Conservation (phyloP, 768 basidiomycete genomes). For the Lactarius deliciosus region DNA sequence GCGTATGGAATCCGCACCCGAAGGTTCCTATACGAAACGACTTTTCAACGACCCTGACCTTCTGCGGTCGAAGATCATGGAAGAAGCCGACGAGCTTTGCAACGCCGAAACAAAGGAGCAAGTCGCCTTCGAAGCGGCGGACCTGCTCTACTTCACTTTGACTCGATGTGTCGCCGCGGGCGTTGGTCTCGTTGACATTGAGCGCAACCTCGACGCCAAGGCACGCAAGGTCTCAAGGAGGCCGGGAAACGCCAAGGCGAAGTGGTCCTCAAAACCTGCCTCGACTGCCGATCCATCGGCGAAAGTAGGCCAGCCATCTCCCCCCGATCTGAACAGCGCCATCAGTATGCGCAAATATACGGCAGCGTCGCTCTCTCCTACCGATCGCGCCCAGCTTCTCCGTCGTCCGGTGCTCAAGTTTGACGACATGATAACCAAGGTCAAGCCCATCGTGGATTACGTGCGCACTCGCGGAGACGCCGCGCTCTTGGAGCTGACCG, state of each 20-base stretch:
- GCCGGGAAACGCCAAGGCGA: conserved; percentile 89
- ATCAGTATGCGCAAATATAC: conserved; percentile 81
- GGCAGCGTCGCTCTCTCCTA: conserved; percentile 47
- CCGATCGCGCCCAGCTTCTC: conserved; percentile 67
- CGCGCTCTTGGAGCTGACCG: conserved; percentile 84
- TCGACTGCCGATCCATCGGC: conserved; percentile 29
- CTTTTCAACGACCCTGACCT: conserved; percentile 81
- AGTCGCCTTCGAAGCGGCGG: conserved; percentile 92
- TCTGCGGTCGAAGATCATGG: conserved; percentile 93
- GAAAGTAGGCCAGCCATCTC: conserved; percentile 31
- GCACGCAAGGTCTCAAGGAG: conserved; percentile 84
- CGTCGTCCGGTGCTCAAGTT: conserved; percentile 88
- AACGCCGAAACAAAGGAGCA: conserved; percentile 74
- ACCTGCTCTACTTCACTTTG: conserved; percentile 90
- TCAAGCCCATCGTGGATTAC: conserved; percentile 89
- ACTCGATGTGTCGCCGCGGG: conserved; percentile 82
- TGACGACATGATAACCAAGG: conserved; percentile 87
- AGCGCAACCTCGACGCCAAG: conserved; percentile 79
- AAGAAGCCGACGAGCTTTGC: conserved; percentile 98
- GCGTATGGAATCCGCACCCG: conserved; percentile 73
- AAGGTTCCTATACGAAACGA: conserved; percentile 88
- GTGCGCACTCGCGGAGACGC: conserved; percentile 83
- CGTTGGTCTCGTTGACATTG: conserved; percentile 80
- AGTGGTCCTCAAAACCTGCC: conserved; percentile 46
- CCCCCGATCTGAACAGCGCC: conserved; percentile 39